Evolutionary conservation across 805 yeast genomes (phyloP).

Genomic region (Monosporozyma servazzii): DNA sequence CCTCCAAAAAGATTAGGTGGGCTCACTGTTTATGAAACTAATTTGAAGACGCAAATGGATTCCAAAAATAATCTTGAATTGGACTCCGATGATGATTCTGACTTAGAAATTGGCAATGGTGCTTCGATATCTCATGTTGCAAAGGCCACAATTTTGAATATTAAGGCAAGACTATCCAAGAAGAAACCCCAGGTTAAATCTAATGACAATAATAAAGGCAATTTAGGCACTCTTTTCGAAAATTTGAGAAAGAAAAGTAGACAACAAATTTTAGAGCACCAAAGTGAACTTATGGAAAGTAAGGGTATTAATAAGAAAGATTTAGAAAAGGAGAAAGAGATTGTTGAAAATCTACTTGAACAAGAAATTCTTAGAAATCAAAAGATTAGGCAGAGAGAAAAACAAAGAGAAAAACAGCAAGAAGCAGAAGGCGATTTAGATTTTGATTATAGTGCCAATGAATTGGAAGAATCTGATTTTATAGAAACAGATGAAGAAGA

Average conservation of each 20-base stretch:
- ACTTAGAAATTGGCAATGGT: slow-evolving; percentile 8
- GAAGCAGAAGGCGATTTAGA: slow-evolving; percentile 12
- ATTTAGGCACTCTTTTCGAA: slow-evolving; percentile 28
- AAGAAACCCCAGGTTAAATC: not conserved
- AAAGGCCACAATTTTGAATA: slow-evolving; percentile 30
- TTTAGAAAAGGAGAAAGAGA: slow-evolving; percentile 32
- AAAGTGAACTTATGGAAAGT: slow-evolving; percentile 38
- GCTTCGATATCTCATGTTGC: slow-evolving; percentile 15
- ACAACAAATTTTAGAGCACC: slow-evolving; percentile 41
- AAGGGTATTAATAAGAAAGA: slow-evolving; percentile 35
- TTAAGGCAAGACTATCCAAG: slow-evolving; percentile 30
- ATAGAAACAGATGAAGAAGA: slow-evolving; percentile 8
- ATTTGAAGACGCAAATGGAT: slow-evolving; percentile 11
- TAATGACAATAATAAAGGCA: slow-evolving; percentile 8
- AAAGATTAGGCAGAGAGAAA: slow-evolving; percentile 37
- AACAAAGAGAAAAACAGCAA: slow-evolving; percentile 27
- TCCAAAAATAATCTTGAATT: slow-evolving; percentile 11
- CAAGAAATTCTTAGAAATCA: slow-evolving; percentile 42
- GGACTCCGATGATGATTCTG: slow-evolving; percentile 9
- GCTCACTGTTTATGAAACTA: slow-evolving; percentile 16
- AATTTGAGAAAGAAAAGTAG: slow-evolving; percentile 37
- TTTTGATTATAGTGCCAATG: slow-evolving; percentile 18
- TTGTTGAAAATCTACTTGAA: slow-evolving; percentile 32
- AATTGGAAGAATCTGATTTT: slow-evolving; percentile 11
- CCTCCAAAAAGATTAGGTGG: slow-evolving; percentile 4